Base-by-base conservation (phyloP, 148 eudicot species). In the Camellia granthamiana region DNA sequence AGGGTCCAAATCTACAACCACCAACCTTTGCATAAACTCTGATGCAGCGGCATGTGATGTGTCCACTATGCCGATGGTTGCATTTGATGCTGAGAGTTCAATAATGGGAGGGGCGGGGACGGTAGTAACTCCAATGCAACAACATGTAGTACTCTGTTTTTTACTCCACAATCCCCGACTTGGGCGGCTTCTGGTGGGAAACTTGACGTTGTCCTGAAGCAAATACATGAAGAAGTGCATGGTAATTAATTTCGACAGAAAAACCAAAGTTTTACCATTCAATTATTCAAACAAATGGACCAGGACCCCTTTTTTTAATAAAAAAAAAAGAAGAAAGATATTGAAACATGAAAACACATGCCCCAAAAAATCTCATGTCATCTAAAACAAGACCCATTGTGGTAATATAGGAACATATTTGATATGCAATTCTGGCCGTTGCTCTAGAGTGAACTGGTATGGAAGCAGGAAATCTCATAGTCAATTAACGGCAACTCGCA, bases 1-100 rank as follows among this genome's bases (percentile, higher is more conserved):
- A 16, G 97, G 92, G 80, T 93, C 98, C 80, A 96, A 69, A 85
- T 96, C 97, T 14, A 85, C 41, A 67, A 93, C 71, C 74, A 92
- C 69, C 21, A 91, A 23, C 5, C 75, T 77, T 47, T 80, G 84
- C 77, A 85, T 56, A 23, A 85, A 59, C 64, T 80, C 83, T 1
- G 84, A 19, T 7, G 68, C 51, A 18, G 69, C 15, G 14, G 76
- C 78, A 9, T 81, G 69, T 42, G 87, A 82, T 30, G 81, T 47
- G 41, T 81, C 62, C 7, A 52, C 61, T 19, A 43, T 10, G 41
- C 44, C 64, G 38, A 65, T 21, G 3, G 3, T 56, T 43, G 70
- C 66, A 7, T 21, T n/a, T 66, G 80, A 81, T 23, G 63, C 72
- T 16, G 84, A 49, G 78, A 82, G 68, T 69, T 83, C 81, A 7